Percentiles rank a stretch among this genome's conserved stretches.
Evolutionary conservation across 805 yeast genomes (phyloP).

Genomic region (Ogataea philodendri): DNA sequence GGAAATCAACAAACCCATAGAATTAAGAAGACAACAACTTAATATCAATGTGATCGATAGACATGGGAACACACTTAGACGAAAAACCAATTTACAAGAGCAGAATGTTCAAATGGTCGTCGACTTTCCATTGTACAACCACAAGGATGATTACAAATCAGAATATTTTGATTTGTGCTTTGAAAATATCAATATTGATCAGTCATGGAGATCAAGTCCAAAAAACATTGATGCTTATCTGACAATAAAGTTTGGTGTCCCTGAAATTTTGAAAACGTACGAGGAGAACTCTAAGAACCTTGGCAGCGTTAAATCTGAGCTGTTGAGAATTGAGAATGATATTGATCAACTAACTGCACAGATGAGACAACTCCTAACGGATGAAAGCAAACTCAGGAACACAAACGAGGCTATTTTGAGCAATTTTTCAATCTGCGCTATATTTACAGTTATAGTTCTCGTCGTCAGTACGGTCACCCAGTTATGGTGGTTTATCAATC

Average conservation of each 20-base stretch:
- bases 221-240: slow-evolving; percentile 19
- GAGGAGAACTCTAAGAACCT: slow-evolving; percentile 21
- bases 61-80: slow-evolving; percentile 28
- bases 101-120: slow-evolving; percentile 20
- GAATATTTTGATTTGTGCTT: slow-evolving; percentile 33
- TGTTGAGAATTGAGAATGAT: slow-evolving; percentile 22
- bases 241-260: slow-evolving; percentile 28
- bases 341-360: slow-evolving; percentile 19
- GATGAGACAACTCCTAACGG: slow-evolving; percentile 14
- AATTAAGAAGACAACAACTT: slow-evolving; percentile 23
- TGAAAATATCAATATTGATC: slow-evolving; percentile 31
- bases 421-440: slow-evolving; percentile 18
- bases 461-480: slow-evolving; percentile 19
- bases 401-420: slow-evolving; percentile 28
- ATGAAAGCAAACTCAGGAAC: slow-evolving; percentile 28
- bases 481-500: slow-evolving; percentile 26
- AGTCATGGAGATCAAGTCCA: slow-evolving; percentile 29
- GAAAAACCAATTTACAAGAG: slow-evolving; percentile 24
- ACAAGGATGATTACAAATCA: slow-evolving; percentile 13
- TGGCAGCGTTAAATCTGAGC: slow-evolving; percentile 11
- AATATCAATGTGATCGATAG: slow-evolving; percentile 31
- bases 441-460: slow-evolving; percentile 16
- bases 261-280: slow-evolving; percentile 24
- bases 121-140: slow-evolving; percentile 23
- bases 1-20: slow-evolving; percentile 18